Evolutionary conservation across 495 filamentous ascomycete species (phyloP).

Genomic region (Rhypophila decipiens): DNA sequence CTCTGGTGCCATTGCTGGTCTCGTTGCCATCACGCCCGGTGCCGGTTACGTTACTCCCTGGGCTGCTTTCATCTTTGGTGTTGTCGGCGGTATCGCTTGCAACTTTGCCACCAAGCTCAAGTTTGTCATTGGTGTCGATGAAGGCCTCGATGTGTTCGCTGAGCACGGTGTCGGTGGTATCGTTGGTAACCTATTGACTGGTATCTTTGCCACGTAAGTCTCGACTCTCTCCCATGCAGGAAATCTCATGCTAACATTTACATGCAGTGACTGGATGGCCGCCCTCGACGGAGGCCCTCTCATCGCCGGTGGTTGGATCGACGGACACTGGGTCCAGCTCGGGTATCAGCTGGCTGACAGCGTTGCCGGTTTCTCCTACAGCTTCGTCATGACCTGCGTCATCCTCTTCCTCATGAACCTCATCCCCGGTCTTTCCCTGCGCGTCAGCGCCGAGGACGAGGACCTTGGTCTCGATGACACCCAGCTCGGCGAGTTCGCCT

Average conservation of each 20-base stretch:
- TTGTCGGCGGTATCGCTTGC: slow-evolving; percentile 76
- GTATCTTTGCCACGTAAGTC: slow-evolving; percentile 73
- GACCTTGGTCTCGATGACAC: slow-evolving; percentile 90
- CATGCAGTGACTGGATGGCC: slow-evolving; percentile 66
- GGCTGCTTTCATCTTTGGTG: slow-evolving; percentile 85
- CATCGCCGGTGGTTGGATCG: slow-evolving; percentile 84
- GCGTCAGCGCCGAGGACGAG: slow-evolving; percentile 78
- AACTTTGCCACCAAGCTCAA: slow-evolving; percentile 98
- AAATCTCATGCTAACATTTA: background rate
- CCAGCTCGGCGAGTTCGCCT: slow-evolving; percentile 97
- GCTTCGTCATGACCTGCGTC: slow-evolving; percentile 80
- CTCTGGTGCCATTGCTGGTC: slow-evolving; percentile 86
- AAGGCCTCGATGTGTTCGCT: slow-evolving; percentile 92
- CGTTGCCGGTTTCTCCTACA: slow-evolving; percentile 79
- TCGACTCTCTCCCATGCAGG: background rate
- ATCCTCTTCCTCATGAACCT: slow-evolving; percentile 90
- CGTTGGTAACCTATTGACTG: slow-evolving; percentile 85
- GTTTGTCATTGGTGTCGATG: slow-evolving; percentile 80
- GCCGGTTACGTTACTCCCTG: slow-evolving; percentile 87
- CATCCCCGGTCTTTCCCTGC: slow-evolving; percentile 77
- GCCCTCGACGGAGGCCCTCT: slow-evolving; percentile 68
- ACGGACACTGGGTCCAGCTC: slow-evolving; percentile 85
- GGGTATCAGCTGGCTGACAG: slow-evolving; percentile 89
- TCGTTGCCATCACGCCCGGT: slow-evolving; percentile 92
- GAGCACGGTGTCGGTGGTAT: slow-evolving; percentile 86